phyloP scores from a whole-genome alignment of 305 asterid genomes.

The Fraxinus latifolia region DNA sequence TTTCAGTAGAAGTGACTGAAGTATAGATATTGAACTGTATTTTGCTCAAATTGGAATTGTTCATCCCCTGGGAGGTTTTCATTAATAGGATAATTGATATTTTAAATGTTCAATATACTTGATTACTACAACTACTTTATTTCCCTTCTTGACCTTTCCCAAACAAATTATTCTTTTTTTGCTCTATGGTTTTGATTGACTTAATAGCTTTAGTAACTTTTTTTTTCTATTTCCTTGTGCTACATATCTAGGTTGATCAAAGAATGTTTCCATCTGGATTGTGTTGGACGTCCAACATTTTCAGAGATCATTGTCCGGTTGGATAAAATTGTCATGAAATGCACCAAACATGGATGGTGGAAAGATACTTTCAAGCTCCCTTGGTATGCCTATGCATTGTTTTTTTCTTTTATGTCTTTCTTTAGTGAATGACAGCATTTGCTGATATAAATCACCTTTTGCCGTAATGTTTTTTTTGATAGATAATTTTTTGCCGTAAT shows the following conservation, averaged over 20 bases:
- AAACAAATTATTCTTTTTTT: not conserved
- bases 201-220: not conserved
- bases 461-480: no score
- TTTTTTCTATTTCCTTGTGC: not conserved
- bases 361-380: constrained; percentile 96
- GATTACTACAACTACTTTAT: not conserved
- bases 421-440: not conserved
- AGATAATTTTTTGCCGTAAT: not conserved
- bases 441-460: not conserved
- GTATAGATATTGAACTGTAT: not conserved
- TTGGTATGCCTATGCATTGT: constrained; percentile 43
- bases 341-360: constrained; percentile 96
- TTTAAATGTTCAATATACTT: not conserved
- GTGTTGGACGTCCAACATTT: constrained; percentile 59
- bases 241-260: constrained; percentile 62
- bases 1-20: not conserved
- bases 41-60: not conserved
- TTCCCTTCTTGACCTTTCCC: not conserved
- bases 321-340: constrained; percentile 61
- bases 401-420: not conserved
- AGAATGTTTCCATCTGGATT: constrained; percentile 81
- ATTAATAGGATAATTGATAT: not conserved
- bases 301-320: constrained; percentile 66
- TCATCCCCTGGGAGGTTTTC: not conserved
- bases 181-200: not conserved